Evolutionary conservation across 768 basidiomycete species (phyloP).

Genomic region (Leccinum uliginosum): DNA sequence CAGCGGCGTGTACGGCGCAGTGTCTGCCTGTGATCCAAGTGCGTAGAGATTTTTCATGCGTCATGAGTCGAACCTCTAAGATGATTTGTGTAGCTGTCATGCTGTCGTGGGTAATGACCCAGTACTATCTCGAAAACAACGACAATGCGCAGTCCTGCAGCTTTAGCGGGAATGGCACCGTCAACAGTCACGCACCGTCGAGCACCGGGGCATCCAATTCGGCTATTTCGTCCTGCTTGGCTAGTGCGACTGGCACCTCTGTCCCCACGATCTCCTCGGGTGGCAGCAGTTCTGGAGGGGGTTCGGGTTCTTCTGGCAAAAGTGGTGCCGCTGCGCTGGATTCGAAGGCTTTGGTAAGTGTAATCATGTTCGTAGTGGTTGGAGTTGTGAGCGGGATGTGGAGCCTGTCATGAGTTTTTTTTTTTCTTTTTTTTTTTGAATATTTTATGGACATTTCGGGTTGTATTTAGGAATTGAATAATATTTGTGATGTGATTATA

Average conservation of each 20-base stretch:
- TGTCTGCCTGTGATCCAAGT: conserved; percentile 81
- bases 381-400: conserved; percentile 40
- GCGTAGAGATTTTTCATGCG: conserved; percentile 23
- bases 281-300: conserved; percentile 11
- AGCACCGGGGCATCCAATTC: conserved; percentile 44
- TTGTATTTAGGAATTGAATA: background rate
- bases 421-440: no score
- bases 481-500: background rate
- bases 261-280: conserved; percentile 41
- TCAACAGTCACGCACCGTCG: conserved; percentile 55
- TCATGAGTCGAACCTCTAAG: background rate
- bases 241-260: conserved; percentile 59
- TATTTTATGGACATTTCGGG: background rate
- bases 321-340: conserved; percentile 23
- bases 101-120: conserved; percentile 78
- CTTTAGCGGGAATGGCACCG: conserved; percentile 82
- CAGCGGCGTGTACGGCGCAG: conserved; percentile 69
- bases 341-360: conserved; percentile 35
- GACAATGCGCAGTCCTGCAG: conserved; percentile 61
- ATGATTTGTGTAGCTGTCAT: conserved; percentile 52
- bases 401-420: conserved; percentile 15
- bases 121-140: conserved; percentile 65
- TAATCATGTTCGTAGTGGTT: conserved; percentile 33
- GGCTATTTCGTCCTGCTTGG: conserved; percentile 63
- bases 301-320: conserved; percentile 20